Percentiles rank a stretch among this genome's conserved stretches.
These are phyloP conservation scores for Aspergillus haitiensis DNA, from an alignment of 495 filamentous ascomycete species.

Conservation along the genomic window DNA sequence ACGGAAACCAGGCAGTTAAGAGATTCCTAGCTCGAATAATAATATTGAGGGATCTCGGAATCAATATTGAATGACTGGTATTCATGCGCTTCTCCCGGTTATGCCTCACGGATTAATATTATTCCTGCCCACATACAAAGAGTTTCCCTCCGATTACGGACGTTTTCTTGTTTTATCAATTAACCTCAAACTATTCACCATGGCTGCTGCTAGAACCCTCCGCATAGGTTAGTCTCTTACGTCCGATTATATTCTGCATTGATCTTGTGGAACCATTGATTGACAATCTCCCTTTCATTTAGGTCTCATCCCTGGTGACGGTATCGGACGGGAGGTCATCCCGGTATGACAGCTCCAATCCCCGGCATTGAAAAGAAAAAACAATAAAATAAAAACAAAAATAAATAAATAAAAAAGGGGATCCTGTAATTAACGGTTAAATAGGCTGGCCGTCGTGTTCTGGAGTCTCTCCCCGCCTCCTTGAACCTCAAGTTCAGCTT, in stretches of 20 bases:
- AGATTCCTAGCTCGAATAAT: no score
- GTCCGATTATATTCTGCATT: conserved; percentile 1
- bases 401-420: conserved; percentile 18
- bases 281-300: conserved; percentile 25
- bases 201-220: conserved; percentile 57
- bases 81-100: conserved; percentile 1
- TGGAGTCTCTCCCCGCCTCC: conserved; percentile 83
- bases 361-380: conserved; percentile 16
- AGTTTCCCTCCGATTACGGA: conserved; percentile 27
- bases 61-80: neutral
- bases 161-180: conserved; percentile 15
- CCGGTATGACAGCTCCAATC: conserved; percentile 52
- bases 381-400: no score
- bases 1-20: no score
- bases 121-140: conserved; percentile 22
- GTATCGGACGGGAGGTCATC: conserved; percentile 98
- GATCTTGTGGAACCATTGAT: conserved; percentile 21
- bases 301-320: conserved; percentile 97
- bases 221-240: conserved; percentile 51
- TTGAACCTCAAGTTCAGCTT: conserved; percentile 91
- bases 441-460: conserved; percentile 78
- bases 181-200: conserved; percentile 27
- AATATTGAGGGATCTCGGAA: neutral
- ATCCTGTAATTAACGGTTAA: neutral
- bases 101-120: conserved; percentile 19